Percentiles rank a stretch among this genome's conserved stretches.
These are phyloP conservation scores for Neurospora pannonica DNA, from an alignment of 495 filamentous ascomycete species.

Conservation along the genomic window DNA sequence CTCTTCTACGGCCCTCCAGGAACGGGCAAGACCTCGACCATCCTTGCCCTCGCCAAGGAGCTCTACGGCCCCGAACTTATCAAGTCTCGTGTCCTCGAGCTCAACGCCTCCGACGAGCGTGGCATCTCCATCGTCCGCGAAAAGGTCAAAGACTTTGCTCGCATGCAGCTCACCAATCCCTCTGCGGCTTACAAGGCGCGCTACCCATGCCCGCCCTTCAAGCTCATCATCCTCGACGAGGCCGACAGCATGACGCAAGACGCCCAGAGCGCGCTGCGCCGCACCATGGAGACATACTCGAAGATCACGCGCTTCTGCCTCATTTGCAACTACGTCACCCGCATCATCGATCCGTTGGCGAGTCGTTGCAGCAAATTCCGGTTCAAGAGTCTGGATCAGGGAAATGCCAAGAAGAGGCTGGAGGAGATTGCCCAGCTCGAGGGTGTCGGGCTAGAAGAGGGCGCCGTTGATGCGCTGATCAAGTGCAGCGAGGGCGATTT, in stretches of 20 bases:
- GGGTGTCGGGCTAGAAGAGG: constrained; percentile 61
- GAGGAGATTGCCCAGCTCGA: constrained; percentile 74
- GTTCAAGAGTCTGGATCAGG: constrained; percentile 89
- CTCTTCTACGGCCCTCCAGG: constrained; percentile 98
- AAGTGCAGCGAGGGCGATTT: constrained; percentile 87
- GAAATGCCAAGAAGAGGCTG: constrained; percentile 63
- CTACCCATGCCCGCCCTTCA: constrained; percentile 95
- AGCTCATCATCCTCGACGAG: constrained; percentile 96
- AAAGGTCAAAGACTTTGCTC: constrained; percentile 96
- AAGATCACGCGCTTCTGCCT: constrained; percentile 96
- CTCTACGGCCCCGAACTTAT: constrained; percentile 95
- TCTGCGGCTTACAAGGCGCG: constrained; percentile 55
- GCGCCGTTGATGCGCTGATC: constrained; percentile 74
- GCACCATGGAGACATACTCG: constrained; percentile 96
- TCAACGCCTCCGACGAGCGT: constrained; percentile 98
- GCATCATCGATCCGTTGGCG: constrained; percentile 94
- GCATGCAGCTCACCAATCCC: constrained; percentile 82
- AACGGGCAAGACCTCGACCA: constrained; percentile 97
- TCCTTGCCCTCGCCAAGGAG: constrained; percentile 90
- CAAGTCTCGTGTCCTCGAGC: constrained; percentile 87
- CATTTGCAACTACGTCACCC: constrained; percentile 96
- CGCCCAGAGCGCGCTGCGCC: constrained; percentile 80
- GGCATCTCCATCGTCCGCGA: constrained; percentile 96
- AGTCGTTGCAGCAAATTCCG: constrained; percentile 92
- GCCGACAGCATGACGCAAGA: constrained; percentile 99